Evolutionary conservation across 169 alveolate genomes (phyloP), one percentile per base, ranked within the genome.

Genomic region (Babesia bigemina): DNA sequence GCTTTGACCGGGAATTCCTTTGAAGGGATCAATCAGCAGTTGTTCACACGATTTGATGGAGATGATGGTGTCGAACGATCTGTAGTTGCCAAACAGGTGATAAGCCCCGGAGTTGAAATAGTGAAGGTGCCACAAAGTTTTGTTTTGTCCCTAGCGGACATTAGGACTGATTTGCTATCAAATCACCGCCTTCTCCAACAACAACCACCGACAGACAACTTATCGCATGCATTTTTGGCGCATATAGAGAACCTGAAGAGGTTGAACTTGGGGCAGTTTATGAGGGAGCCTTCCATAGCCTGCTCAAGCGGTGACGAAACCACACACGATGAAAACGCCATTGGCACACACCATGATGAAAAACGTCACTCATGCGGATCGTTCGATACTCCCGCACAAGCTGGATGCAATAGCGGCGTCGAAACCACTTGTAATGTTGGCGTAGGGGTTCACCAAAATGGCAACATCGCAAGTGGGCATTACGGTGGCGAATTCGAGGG

Each of bases 31-130:
- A 26, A 29, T 7, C 52, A 29, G 26, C 26, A 49, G 39, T 39
- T 14, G 4, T 71, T 70, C 24, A 10, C 42, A 10, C 62, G 85
- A 29, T 81, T 81, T 42, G 76, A 63, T 13, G 88, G 88, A 21
- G 88, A 81, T 63, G 65, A 71, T 17, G 88, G 76, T 12, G 52
- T 17, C 11, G 88, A 81, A 49, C 58, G 57, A 19, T 24, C 17
- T 47, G 28, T 72, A 16, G 60, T 71, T 0, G 67, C 73, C 36
- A 44, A 28, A 65, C 19, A 26, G 14, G 44, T 60, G 22, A 45
- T 81, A 17, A 9, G 49, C 22, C 45, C 56, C 7, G 79, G 74
- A 1, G 49, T 13, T 21, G 53, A 36, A 21, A 24, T 81, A 6
- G 52, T 48, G 16, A 72, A 28, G 12, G 42, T 81, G 19, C 84